phyloP scores from a whole-genome alignment of 495 filamentous ascomycete genomes.

The Talaromyces stipitatus region DNA sequence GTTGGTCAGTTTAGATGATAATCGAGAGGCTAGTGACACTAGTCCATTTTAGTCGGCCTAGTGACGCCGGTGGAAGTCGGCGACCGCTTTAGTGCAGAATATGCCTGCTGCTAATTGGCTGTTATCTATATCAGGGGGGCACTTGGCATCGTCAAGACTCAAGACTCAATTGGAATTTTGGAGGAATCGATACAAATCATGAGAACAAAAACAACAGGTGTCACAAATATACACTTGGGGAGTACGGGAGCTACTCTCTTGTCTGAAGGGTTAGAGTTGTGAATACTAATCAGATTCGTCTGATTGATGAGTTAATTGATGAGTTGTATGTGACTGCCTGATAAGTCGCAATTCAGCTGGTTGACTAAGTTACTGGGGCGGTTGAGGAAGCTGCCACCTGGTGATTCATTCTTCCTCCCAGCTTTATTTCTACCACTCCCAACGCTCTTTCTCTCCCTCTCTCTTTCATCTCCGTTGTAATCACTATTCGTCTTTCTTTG shows the following conservation, averaged over 20 bases:
- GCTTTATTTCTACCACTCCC: neutral
- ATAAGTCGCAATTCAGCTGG: neutral
- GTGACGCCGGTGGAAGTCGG: neutral
- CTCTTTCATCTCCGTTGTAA: neutral
- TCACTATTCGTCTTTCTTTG: too few relatives aligned
- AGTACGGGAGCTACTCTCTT: neutral
- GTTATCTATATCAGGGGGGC: neutral
- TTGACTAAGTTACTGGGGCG: neutral
- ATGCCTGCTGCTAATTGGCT: neutral
- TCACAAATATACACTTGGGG: neutral
- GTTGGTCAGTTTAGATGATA: neutral
- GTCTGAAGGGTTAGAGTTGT: neutral
- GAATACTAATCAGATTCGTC: neutral
- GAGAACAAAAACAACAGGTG: neutral
- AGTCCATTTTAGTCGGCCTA: neutral
- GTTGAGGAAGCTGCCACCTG: neutral
- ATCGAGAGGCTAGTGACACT: neutral
- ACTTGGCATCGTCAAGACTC: constrained; percentile 5
- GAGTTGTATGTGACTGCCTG: neutral
- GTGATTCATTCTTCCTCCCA: neutral
- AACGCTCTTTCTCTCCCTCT: neutral
- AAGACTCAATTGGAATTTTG: neutral
- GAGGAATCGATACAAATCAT: neutral
- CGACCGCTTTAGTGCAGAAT: neutral
- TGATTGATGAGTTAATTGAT: neutral